Evolutionary conservation across 2,329 filamentous ascomycete species (phyloP), one percentile per base, ranked within the genome.

Genomic region (Xylogone sp.): DNA sequence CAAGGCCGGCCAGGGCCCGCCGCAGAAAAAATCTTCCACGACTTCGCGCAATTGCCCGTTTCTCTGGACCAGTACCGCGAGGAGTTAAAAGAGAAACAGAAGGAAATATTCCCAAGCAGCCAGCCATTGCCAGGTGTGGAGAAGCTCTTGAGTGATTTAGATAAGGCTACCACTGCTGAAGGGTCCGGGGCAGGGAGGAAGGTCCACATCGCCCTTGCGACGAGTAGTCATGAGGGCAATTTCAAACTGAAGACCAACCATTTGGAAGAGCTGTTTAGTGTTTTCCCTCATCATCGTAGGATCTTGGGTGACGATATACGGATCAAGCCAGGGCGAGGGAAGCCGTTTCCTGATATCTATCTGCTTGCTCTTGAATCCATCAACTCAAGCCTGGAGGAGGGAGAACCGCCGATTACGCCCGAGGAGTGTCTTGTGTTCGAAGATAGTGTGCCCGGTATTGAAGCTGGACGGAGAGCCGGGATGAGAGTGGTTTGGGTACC

Each of bases 401-500:
- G 82, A 42, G 83, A 87, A 46, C 71, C 78, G 56, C 72, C 78
- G 52, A 86, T 99, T 57, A 76, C 68, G 51, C 90, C 92, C 0
- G 87, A 88, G 59, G 93, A 97, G 70, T 97, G 93, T 66, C 76
- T 97, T 13, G 94, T 97, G 0, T 97, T 97, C 62, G 94, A 97
- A 71, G 94, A 97, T 70, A 89, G 87, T 31, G 90, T 97, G 2
- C 90, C 91, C 0, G 94, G 94, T 4, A 90, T 96, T 3, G 93
- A 97, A 71, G 84, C 91, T 2, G 94, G 91, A 6, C 77, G 93
- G 49, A 82, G 93, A 59, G 94, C 93, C 0, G 93, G 94, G 0
- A 97, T 97, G 93, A 84, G 93, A 58, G 91, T 95, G 18, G 77
- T 96, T 1, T 97, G 94, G 93, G 86, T 84, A 59, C 93, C 93